Evolutionary conservation across 1,284 basidiomycete species (phyloP).

Genomic region (Cryptococcus neoformans): DNA sequence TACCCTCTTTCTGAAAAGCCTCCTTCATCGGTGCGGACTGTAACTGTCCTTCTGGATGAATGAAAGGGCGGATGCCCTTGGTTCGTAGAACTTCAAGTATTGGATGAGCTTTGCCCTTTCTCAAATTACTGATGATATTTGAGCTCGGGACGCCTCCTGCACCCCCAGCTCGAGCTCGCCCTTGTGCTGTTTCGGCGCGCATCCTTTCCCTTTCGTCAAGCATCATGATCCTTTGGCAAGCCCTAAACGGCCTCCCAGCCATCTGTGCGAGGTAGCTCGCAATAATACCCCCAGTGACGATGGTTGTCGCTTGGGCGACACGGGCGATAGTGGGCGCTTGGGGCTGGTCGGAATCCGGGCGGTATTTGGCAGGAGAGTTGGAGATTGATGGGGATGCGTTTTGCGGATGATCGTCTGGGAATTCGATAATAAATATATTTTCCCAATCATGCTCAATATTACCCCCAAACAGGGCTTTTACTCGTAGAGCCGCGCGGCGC

Average conservation of each 20-base stretch:
- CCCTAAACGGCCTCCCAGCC: slow-evolving; percentile 40
- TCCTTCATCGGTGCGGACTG: background rate
- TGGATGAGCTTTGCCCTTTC: slow-evolving; percentile 4
- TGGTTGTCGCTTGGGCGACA: slow-evolving; percentile 44
- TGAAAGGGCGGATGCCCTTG: slow-evolving; percentile 31
- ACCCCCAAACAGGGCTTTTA: slow-evolving; percentile 39
- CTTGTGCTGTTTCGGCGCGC: background rate
- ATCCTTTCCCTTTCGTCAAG: slow-evolving; percentile 1
- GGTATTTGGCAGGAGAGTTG: background rate
- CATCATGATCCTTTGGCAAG: slow-evolving; percentile 30
- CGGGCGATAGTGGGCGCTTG: slow-evolving; percentile 38
- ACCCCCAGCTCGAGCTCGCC: background rate
- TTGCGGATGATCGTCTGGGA: background rate
- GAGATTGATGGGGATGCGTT: background rate
- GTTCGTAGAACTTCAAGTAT: slow-evolving; percentile 18
- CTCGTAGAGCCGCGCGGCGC: slow-evolving; percentile 38
- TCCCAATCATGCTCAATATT: slow-evolving; percentile 18
- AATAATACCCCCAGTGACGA: slow-evolving; percentile 43
- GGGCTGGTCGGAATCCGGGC: slow-evolving; percentile 2
- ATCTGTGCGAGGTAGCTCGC: slow-evolving; percentile 42
- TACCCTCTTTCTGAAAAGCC: slow-evolving; percentile 6
- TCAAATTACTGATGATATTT: background rate
- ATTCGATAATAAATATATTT: slow-evolving; percentile 18
- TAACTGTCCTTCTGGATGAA: slow-evolving; percentile 16
- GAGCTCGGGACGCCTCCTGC: background rate